Evolutionary conservation across 352 stramenopile genomes (phyloP).

Genomic region (Pythium rishiriense): DNA sequence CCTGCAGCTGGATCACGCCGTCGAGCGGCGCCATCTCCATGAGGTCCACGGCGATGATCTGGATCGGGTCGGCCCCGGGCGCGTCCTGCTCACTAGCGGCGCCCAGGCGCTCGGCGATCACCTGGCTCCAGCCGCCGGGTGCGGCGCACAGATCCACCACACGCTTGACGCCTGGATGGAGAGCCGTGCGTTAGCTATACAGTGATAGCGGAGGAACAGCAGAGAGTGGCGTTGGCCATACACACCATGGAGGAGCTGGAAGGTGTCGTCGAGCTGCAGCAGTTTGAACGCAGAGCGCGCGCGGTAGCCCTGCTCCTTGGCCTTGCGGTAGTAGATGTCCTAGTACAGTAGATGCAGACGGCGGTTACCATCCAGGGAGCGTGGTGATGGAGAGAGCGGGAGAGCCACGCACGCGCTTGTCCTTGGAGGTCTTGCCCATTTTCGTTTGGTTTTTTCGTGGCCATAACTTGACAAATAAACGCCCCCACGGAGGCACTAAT

Average conservation of each 20-base stretch:
- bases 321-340: slow-evolving; percentile 94
- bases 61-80: slow-evolving; percentile 17
- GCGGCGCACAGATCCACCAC: slow-evolving; percentile 85
- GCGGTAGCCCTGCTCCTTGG: slow-evolving; percentile 94
- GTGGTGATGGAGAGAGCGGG: neutral
- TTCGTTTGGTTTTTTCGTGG: slow-evolving; percentile 5
- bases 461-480: too few relatives aligned
- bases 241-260: slow-evolving; percentile 88
- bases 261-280: slow-evolving; percentile 98
- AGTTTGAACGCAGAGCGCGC: slow-evolving; percentile 99
- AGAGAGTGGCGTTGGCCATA: too few relatives aligned
- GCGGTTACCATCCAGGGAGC: neutral
- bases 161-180: slow-evolving; percentile 55
- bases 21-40: slow-evolving; percentile 98
- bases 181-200: too few relatives aligned
- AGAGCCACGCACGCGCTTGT: slow-evolving; percentile 79
- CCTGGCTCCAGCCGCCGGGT: slow-evolving; percentile 85
- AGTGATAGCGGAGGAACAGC: too few relatives aligned
- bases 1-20: slow-evolving; percentile 70
- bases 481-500: too few relatives aligned
- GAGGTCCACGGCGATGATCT: slow-evolving; percentile 81
- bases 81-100: slow-evolving; percentile 1
- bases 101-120: slow-evolving; percentile 76
- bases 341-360: too few relatives aligned
- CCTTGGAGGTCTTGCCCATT: slow-evolving; percentile 90